These are phyloP conservation scores for Melastoma candidum DNA, from an alignment of 441 rosid species.

Conservation along the genomic window DNA sequence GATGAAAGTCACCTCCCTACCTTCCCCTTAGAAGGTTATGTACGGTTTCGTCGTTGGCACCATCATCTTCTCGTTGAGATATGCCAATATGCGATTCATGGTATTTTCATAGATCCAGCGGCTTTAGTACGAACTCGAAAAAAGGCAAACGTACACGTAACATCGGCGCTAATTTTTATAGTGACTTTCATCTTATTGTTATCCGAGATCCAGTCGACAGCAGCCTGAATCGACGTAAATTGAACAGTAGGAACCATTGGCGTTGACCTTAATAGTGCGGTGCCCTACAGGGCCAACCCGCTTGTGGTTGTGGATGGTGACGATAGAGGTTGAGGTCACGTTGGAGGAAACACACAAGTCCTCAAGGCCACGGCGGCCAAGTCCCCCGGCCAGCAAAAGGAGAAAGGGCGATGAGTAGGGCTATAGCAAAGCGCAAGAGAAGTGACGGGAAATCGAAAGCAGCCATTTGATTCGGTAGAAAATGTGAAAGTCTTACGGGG, in stretches of 20 bases:
- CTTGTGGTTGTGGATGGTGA: slow-evolving; percentile 28
- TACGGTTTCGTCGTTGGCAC: slow-evolving; percentile 74
- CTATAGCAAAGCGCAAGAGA: too few species aligned
- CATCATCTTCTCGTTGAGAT: slow-evolving; percentile 72
- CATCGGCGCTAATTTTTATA: slow-evolving; percentile 51
- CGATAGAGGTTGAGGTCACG: slow-evolving; percentile 22
- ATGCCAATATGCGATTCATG: neutral
- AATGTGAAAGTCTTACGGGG: too few species aligned
- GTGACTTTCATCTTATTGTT: slow-evolving; percentile 49
- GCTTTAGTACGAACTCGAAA: neutral
- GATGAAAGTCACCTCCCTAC: slow-evolving; percentile 62
- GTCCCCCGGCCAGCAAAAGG: too few species aligned
- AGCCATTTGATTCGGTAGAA: too few species aligned
- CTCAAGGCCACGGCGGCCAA: too few species aligned
- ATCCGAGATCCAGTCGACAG: slow-evolving; percentile 57
- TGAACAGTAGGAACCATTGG: slow-evolving; percentile 37
- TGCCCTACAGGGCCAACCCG: slow-evolving; percentile 79
- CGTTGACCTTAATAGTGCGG: slow-evolving; percentile 54
- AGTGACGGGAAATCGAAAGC: too few species aligned
- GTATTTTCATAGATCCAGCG: neutral
- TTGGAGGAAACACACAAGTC: neutral
- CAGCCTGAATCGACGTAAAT: slow-evolving; percentile 73
- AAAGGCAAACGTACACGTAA: slow-evolving; percentile 38
- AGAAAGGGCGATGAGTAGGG: too few species aligned
- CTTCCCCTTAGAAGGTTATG: slow-evolving; percentile 77